Evolutionary conservation across 768 basidiomycete species (phyloP), one percentile per base, ranked within the genome.

Genomic region (Russula lepida): DNA sequence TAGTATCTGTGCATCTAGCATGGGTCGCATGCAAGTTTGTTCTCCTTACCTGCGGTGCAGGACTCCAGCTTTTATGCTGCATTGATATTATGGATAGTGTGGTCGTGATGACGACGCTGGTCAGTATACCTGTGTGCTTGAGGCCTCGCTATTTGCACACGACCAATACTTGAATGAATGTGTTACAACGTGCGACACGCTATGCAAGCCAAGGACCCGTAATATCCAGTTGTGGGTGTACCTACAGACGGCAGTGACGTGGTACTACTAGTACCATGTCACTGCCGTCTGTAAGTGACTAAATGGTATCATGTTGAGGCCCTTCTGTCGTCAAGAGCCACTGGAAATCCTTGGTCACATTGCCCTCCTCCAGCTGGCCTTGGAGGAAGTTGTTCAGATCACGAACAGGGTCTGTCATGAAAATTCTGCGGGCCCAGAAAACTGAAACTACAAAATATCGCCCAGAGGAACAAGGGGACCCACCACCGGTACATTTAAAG

Each of bases 331-430:
- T 44, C 32, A 37, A 49, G 3, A 5, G 0, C 64, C 64, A 65
- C 9, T 21, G 19, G 7, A 65, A 44, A 4, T 63, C 62, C 25
- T 35, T 48, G 37, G 52, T 48, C 52, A 35, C 48, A 39, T 9
- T 63, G 0, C 62, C 62, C 2, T n/a, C n/a, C n/a, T n/a, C 25
- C 46, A 2, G 52, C 2, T 37, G 53, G 37, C 28, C 47, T 21
- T 65, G 64, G 5, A 65, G 48, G 17, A 19, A 63, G 35, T 65
- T 65, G 49, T 65, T 65, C 41, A 65, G 62, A n/a, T 65, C 64
- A 13, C 64, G 60, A 30, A 63, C 55, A 23, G 63, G 61, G 35
- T 65, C 64, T 39, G 19, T 39, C 57, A 65, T 63, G 17, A 32
- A 39, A 17, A n/a, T 17, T 49, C 50, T 57, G 35, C 13, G 7